Conservation (phyloP, 495 filamentous ascomycete genomes). For the Penicillium ochrochloron region DNA sequence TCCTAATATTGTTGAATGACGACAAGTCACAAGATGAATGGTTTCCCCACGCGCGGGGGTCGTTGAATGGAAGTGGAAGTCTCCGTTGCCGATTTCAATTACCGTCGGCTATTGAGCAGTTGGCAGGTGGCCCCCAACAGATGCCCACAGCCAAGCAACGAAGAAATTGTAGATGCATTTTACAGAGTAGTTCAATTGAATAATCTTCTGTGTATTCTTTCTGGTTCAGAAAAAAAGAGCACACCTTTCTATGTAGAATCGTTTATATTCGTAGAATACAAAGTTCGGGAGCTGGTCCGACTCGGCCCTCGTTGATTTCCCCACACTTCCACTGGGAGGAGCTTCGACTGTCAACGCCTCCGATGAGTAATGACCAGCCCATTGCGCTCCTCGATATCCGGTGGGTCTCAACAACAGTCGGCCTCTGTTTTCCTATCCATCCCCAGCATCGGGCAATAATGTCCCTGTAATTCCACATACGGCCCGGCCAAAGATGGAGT, state of each 20-base stretch:
- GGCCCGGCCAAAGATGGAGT: constrained; percentile 22
- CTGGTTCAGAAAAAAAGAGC: background rate
- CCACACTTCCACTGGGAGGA: constrained; percentile 9
- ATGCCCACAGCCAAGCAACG: background rate
- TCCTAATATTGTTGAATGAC: constrained; percentile 15
- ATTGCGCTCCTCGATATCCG: constrained; percentile 9
- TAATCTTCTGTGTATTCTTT: background rate
- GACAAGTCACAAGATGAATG: background rate
- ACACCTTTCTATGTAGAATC: background rate
- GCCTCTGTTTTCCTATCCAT: constrained; percentile 22
- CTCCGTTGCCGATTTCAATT: constrained; percentile 24
- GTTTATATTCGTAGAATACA: too few relatives aligned
- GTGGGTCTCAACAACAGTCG: constrained; percentile 24
- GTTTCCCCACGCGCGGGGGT: constrained; percentile 29
- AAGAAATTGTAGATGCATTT: background rate
- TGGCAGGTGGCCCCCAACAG: background rate
- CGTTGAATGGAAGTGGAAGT: background rate
- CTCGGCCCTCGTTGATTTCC: background rate
- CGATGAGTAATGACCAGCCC: constrained; percentile 27
- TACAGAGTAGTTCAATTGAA: background rate
- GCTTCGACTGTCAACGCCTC: background rate
- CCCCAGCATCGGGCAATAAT: constrained; percentile 15
- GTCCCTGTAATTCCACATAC: constrained; percentile 13
- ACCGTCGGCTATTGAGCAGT: constrained; percentile 39
- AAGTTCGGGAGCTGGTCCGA: background rate